Conservation (phyloP, 805 yeast genomes). For the Teunomyces atbi region DNA sequence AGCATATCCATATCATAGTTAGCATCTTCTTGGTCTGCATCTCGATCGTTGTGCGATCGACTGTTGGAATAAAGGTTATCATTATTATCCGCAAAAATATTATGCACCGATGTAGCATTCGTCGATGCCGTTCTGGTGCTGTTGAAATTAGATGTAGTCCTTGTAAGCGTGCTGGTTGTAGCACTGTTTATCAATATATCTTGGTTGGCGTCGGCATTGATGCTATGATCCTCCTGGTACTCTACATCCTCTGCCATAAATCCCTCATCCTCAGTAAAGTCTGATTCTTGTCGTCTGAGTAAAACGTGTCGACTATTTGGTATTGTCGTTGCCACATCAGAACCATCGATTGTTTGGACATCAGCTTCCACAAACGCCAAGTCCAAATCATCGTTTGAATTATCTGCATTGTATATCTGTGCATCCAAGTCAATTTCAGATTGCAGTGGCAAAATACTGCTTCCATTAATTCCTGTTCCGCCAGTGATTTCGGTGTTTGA, state of each 20-base stretch:
- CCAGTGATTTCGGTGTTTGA: slow-evolving; percentile 9
- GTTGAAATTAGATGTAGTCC: slow-evolving; percentile 11
- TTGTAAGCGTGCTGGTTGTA: slow-evolving; percentile 8
- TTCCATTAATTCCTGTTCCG: slow-evolving; percentile 13
- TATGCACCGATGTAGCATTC: slow-evolving; percentile 16
- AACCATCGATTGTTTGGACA: slow-evolving; percentile 1
- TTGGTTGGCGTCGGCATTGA: slow-evolving; percentile 16
- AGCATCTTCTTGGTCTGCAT: slow-evolving; percentile 17
- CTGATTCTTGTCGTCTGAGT: neutral
- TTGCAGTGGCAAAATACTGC: slow-evolving; percentile 4
- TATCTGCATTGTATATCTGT: slow-evolving; percentile 43
- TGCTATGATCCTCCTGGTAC: slow-evolving; percentile 40
- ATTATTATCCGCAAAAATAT: neutral
- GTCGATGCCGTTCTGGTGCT: slow-evolving; percentile 16
- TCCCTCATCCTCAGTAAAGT: slow-evolving; percentile 30
- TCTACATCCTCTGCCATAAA: slow-evolving; percentile 50
- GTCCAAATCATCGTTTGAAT: slow-evolving; percentile 15
- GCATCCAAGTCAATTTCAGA: slow-evolving; percentile 45
- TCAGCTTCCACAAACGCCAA: slow-evolving; percentile 1
- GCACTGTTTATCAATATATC: slow-evolving; percentile 19
- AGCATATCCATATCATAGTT: slow-evolving; percentile 45
- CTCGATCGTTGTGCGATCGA: slow-evolving; percentile 6
- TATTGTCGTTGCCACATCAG: slow-evolving; percentile 1
- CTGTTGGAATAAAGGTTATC: neutral
- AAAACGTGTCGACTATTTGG: slow-evolving; percentile 2